phyloP scores from a whole-genome alignment of 1,284 basidiomycete species.

The Heterobasidion occidentale region DNA sequence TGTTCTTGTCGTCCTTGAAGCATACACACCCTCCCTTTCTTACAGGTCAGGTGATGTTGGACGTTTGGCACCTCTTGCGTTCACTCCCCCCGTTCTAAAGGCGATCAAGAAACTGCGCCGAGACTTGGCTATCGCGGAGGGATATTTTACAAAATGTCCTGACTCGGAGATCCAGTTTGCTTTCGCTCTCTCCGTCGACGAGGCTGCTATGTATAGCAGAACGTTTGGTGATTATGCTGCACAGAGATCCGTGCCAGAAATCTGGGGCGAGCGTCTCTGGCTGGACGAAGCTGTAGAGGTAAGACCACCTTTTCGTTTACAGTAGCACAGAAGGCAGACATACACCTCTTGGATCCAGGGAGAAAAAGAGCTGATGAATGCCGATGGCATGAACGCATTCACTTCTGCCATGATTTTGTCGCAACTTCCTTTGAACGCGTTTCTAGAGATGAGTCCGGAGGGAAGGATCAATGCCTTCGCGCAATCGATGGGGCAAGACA shows the following conservation, averaged over 20 bases:
- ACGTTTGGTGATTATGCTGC: constrained; percentile 50
- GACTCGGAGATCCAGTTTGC: constrained; percentile 38
- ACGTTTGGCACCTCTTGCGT: constrained; percentile 19
- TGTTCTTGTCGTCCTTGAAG: constrained; percentile 57
- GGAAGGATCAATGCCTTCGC: constrained; percentile 39
- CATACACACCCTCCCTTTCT: constrained; percentile 41
- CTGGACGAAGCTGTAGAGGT: constrained; percentile 50
- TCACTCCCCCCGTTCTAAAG: constrained; percentile 57
- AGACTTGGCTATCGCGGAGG: constrained; percentile 51
- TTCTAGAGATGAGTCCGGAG: constrained; percentile 43
- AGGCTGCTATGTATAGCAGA: constrained; percentile 47
- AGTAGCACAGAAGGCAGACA: not conserved
- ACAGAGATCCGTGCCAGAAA: constrained; percentile 30
- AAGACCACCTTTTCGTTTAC: constrained; percentile 1
- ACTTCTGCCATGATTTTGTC: constrained; percentile 54
- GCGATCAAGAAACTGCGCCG: constrained; percentile 57
- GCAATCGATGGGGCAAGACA: constrained; percentile 37
- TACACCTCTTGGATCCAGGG: constrained; percentile 29
- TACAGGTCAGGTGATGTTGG: constrained; percentile 10
- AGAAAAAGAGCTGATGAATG: constrained; percentile 42
- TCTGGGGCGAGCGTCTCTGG: constrained; percentile 61
- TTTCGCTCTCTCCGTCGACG: constrained; percentile 50
- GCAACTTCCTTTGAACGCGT: constrained; percentile 43
- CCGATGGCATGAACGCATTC: constrained; percentile 60
- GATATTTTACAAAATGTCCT: constrained; percentile 36